phyloP scores from a whole-genome alignment of 352 stramenopile species.

The Pythium vanterpoolii region DNA sequence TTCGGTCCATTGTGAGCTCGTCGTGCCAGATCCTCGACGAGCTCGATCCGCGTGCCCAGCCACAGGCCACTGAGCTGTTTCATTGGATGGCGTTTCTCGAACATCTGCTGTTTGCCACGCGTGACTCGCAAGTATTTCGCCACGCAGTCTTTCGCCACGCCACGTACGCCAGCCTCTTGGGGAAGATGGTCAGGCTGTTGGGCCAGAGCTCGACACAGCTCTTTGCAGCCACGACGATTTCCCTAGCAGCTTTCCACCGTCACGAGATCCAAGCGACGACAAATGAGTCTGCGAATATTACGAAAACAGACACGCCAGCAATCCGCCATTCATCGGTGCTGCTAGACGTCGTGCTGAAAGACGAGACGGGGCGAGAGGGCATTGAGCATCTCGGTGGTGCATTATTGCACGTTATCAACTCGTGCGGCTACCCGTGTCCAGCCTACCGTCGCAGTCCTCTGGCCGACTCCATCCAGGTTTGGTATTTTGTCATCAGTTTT shows the following conservation, averaged over 20 bases:
- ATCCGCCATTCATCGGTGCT: constrained; percentile 28
- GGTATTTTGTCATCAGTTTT: background rate
- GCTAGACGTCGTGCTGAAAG: constrained; percentile 44
- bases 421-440: constrained; percentile 66
- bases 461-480: constrained; percentile 51
- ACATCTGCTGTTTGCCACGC: constrained; percentile 39
- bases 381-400: constrained; percentile 59
- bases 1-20: constrained; percentile 70
- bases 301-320: background rate
- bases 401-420: constrained; percentile 78
- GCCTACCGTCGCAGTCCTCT: constrained; percentile 35
- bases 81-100: constrained; percentile 65
- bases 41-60: constrained; percentile 35
- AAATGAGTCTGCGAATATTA: background rate
- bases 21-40: constrained; percentile 67
- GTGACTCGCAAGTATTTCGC: constrained; percentile 25
- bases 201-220: constrained; percentile 54
- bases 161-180: constrained; percentile 62
- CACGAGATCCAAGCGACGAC: constrained; percentile 36
- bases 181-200: constrained; percentile 59
- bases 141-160: constrained; percentile 35
- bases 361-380: constrained; percentile 36
- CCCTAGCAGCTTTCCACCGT: constrained; percentile 49
- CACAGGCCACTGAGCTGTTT: constrained; percentile 48
- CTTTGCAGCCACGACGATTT: constrained; percentile 60